Conservation (phyloP, 805 yeast genomes). For the Millerozyma acaciae region DNA sequence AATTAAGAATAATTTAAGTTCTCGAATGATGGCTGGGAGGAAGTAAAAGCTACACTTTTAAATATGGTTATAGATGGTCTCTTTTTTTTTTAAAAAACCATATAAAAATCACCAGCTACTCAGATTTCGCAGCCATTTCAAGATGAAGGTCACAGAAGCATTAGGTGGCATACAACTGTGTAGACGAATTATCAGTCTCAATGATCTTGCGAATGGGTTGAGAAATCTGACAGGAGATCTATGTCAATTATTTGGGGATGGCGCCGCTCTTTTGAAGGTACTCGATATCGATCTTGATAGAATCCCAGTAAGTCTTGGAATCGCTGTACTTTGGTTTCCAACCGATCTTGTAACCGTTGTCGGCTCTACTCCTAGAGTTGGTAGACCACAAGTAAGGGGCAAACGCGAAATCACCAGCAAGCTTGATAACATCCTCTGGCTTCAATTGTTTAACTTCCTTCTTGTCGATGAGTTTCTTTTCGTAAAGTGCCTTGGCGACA, state of each 20-base stretch:
- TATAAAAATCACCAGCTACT: too few relatives aligned
- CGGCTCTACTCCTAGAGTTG: conserved; percentile 24
- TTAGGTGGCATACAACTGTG: too few relatives aligned
- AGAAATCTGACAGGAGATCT: too few relatives aligned
- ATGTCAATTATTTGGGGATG: background rate
- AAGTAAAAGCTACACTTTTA: too few relatives aligned
- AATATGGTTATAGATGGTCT: too few relatives aligned
- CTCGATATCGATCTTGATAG: conserved; percentile 17
- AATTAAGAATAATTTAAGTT: too few relatives aligned
- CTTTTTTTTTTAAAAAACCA: too few relatives aligned
- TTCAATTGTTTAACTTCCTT: conserved; percentile 13
- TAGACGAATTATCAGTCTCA: too few relatives aligned
- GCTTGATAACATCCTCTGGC: conserved; percentile 11
- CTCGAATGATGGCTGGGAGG: too few relatives aligned
- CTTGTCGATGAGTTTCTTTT: conserved; percentile 11
- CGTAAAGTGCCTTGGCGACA: conserved; percentile 16
- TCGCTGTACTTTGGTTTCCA: conserved; percentile 21
- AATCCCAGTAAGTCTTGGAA: conserved; percentile 13
- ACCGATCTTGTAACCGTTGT: conserved; percentile 22
- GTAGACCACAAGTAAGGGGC: conserved; percentile 23
- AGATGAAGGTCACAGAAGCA: too few relatives aligned
- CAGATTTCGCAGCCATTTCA: too few relatives aligned
- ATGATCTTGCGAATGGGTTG: too few relatives aligned
- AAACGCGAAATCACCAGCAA: conserved; percentile 11
- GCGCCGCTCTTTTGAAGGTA: conserved; percentile 4